Evolutionary conservation across 495 filamentous ascomycete species (phyloP).

Genomic region (Neurospora sp.): DNA sequence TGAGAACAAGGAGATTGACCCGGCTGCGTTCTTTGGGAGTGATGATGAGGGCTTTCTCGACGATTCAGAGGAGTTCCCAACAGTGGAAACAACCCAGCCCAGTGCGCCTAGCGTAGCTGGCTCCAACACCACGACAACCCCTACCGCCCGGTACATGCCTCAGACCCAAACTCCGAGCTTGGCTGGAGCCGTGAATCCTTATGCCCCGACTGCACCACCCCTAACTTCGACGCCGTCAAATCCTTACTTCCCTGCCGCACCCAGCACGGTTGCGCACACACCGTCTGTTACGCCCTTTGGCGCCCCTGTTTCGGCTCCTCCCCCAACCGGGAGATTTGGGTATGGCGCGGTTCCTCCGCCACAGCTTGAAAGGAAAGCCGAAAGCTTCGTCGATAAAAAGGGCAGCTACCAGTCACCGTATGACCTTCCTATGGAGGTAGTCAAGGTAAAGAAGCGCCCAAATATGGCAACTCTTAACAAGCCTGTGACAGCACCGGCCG

Average conservation of each 20-base stretch:
- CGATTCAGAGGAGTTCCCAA: conserved; percentile 32
- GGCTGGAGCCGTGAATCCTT: conserved; percentile 7
- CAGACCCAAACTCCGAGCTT: conserved; percentile 4
- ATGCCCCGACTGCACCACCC: conserved; percentile 15
- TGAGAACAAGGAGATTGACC: conserved; percentile 35
- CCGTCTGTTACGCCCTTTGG: conserved; percentile 21
- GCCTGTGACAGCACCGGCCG: conserved; percentile 24
- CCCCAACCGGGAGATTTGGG: conserved; percentile 30
- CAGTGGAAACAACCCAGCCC: conserved; percentile 8
- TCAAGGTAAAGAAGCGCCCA: conserved; percentile 51
- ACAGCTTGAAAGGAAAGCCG: conserved; percentile 42
- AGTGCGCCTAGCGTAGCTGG: conserved; percentile 1
- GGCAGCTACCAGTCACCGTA: conserved; percentile 90
- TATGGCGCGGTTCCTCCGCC: conserved; percentile 31
- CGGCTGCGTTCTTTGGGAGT: conserved; percentile 51
- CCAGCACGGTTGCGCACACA: conserved; percentile 15
- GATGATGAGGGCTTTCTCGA: conserved; percentile 69
- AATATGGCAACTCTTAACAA: conserved; percentile 29
- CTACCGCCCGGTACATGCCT: conserved; percentile 22
- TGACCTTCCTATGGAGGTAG: conserved; percentile 84
- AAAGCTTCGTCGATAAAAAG: conserved; percentile 86
- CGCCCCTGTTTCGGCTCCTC: conserved; percentile 29
- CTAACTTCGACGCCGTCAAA: conserved; percentile 23
- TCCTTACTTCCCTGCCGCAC: conserved; percentile 20
- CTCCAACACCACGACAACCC: conserved; percentile 2